A percentile compares a stretch with the other conserved stretches of the same genome.
Evolutionary conservation across 768 basidiomycete genomes (phyloP).

Genomic region (Auriscalpium microsporum): DNA sequence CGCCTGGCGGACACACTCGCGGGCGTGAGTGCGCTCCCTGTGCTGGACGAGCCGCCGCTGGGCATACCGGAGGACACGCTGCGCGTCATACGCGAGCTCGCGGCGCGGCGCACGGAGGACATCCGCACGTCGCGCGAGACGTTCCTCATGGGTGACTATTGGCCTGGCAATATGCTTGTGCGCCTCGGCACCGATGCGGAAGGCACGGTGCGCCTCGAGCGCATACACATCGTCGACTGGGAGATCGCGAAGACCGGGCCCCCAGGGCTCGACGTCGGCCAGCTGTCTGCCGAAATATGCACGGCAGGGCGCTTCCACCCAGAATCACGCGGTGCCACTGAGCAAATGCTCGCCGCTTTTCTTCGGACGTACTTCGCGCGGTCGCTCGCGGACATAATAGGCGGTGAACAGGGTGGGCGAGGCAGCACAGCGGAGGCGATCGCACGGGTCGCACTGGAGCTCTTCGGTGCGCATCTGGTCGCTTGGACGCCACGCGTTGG

Average conservation of each 20-base stretch:
- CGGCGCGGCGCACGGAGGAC: conserved; percentile 20
- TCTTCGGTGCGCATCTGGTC: conserved; percentile 49
- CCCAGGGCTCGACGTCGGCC: conserved; percentile 51
- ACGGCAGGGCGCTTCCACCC: conserved; percentile 41
- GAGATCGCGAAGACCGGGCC: conserved; percentile 52
- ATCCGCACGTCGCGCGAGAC: conserved; percentile 26
- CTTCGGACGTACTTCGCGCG: conserved; percentile 34
- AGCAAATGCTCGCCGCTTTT: conserved; percentile 34
- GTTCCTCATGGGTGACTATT: conserved; percentile 60
- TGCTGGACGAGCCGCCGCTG: conserved; percentile 33
- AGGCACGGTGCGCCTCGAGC: conserved; percentile 25
- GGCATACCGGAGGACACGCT: conserved; percentile 30
- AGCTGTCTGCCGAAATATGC: conserved; percentile 55
- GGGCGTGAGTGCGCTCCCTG: background rate
- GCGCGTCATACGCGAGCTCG: conserved; percentile 25
- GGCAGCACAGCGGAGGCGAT: conserved; percentile 13
- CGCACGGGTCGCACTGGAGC: conserved; percentile 31
- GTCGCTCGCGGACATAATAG: conserved; percentile 8
- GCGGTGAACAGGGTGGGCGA: conserved; percentile 6
- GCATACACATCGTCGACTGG: conserved; percentile 54
- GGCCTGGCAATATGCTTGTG: conserved; percentile 64
- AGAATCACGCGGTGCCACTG: conserved; percentile 27
- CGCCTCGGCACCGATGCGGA: conserved; percentile 22
- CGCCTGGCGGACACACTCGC: conserved; percentile 27
- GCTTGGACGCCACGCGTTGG: conserved; percentile 37